Percentiles rank a stretch among this genome's conserved stretches.
phyloP scores from a whole-genome alignment of 2,329 filamentous ascomycete genomes.

The Alternaria atra region DNA sequence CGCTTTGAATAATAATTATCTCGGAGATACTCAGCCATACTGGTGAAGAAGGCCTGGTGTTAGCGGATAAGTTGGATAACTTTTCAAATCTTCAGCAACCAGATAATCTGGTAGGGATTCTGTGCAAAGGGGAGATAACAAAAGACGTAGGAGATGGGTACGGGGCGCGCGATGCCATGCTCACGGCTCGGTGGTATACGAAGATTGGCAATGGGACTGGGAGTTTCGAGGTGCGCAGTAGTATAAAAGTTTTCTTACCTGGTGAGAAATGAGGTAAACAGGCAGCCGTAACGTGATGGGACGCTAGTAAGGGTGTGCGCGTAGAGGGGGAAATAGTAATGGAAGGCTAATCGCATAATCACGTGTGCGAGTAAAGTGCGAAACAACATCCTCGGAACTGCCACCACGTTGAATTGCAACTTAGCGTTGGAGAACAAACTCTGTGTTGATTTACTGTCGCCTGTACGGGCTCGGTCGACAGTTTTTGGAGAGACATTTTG shows the following conservation, averaged over 20 bases:
- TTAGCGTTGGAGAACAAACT: too few species aligned
- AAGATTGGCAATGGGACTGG: neutral
- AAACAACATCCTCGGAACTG: too few species aligned
- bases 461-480: neutral
- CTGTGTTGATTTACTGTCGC: too few species aligned
- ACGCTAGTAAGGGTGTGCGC: neutral
- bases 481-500: neutral
- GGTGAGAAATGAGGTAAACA: neutral
- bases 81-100: too few species aligned
- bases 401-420: too few species aligned
- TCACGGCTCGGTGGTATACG: neutral
- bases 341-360: too few species aligned
- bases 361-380: too few species aligned
- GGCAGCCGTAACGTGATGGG: neutral
- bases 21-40: neutral
- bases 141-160: too few species aligned
- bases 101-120: too few species aligned
- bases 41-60: neutral
- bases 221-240: neutral
- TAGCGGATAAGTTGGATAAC: neutral
- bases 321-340: too few species aligned
- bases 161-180: neutral
- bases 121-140: too few species aligned
- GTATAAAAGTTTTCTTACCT: too few species aligned
- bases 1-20: neutral